These are phyloP conservation scores for Cyberlindnera mrakii DNA, from an alignment of 805 yeast species.

Conservation along the genomic window DNA sequence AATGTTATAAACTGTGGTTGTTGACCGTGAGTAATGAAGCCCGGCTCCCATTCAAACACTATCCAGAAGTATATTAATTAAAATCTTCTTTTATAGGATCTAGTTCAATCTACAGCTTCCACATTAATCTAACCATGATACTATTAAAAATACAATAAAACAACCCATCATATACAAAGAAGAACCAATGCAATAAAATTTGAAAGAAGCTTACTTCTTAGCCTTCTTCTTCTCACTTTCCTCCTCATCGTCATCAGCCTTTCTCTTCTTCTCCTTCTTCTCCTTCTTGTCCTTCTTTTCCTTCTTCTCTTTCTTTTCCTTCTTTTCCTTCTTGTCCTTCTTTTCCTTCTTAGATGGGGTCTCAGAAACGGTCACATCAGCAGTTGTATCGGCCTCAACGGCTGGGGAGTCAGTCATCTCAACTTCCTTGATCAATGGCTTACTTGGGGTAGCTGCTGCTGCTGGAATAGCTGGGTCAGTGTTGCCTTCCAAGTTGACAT, in stretches of 20 bases:
- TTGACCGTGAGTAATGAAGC: too few species aligned
- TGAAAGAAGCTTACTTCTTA: conserved; percentile 28
- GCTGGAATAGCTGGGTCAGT: conserved; percentile 40
- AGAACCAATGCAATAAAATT: conserved; percentile 1
- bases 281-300: conserved; percentile 41
- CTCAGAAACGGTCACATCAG: conserved; percentile 17
- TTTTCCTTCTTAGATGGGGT: conserved; percentile 48
- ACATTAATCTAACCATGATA: conserved; percentile 7
- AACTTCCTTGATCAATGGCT: conserved; percentile 42
- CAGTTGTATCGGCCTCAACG: conserved; percentile 24
- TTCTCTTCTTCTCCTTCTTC: conserved; percentile 51
- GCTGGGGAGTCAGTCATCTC: conserved; percentile 25
- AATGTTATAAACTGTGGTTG: too few species aligned
- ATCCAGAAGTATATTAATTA: too few species aligned
- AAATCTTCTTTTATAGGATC: too few species aligned
- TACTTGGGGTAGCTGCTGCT: conserved; percentile 29
- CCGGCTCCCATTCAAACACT: too few species aligned
- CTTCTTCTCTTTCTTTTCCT: conserved; percentile 49
- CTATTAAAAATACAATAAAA: conserved; percentile 8
- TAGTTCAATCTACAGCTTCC: too few species aligned
- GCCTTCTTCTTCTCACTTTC: conserved; percentile 44
- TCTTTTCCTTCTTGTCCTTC: conserved; percentile 50
- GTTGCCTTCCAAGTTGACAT: conserved; percentile 64
- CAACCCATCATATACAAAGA: background rate
- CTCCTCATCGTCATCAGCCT: conserved; percentile 47